Percentiles rank a stretch among this genome's conserved stretches.
These are phyloP conservation scores for Laetiporus sulphureus DNA, from an alignment of 1,284 basidiomycete genomes.

Conservation along the genomic window DNA sequence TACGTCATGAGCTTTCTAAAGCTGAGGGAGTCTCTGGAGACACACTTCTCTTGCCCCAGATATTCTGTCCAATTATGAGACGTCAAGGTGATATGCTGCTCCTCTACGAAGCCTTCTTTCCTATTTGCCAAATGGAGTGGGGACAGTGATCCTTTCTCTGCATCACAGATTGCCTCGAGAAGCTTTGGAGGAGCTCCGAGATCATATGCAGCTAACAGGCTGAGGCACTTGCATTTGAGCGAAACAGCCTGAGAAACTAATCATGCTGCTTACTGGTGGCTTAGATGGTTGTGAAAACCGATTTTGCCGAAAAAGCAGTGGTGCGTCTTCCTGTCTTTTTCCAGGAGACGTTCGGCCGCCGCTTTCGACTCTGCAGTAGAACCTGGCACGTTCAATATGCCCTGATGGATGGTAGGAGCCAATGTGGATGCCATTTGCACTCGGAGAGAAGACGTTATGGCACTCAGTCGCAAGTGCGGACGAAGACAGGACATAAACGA, in stretches of 20 bases:
- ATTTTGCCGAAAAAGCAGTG: conserved; percentile 48
- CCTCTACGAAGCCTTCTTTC: conserved; percentile 25
- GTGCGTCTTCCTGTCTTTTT: conserved; percentile 47
- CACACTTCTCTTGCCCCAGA: conserved; percentile 48
- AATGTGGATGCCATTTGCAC: too few species aligned
- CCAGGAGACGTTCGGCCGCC: conserved; percentile 40
- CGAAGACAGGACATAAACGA: too few species aligned
- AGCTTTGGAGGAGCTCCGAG: conserved; percentile 49
- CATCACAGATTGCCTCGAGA: conserved; percentile 46
- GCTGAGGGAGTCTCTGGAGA: background rate
- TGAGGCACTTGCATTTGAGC: too few species aligned
- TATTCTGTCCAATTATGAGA: conserved; percentile 48
- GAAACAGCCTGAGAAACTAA: too few species aligned
- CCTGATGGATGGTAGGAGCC: conserved; percentile 28
- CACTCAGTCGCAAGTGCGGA: too few species aligned
- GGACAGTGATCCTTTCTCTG: conserved; percentile 33
- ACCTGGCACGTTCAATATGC: conserved; percentile 44
- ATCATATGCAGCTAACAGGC: conserved; percentile 59
- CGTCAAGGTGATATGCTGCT: conserved; percentile 32
- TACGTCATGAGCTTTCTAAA: background rate
- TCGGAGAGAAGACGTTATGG: too few species aligned
- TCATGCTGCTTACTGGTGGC: conserved; percentile 48
- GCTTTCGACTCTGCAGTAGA: conserved; percentile 40
- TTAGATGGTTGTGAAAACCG: conserved; percentile 62
- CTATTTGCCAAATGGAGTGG: conserved; percentile 37